These are phyloP conservation scores for Pseudotsuga menziesii DNA, from an alignment of 75 land plant species.

Conservation along the genomic window DNA sequence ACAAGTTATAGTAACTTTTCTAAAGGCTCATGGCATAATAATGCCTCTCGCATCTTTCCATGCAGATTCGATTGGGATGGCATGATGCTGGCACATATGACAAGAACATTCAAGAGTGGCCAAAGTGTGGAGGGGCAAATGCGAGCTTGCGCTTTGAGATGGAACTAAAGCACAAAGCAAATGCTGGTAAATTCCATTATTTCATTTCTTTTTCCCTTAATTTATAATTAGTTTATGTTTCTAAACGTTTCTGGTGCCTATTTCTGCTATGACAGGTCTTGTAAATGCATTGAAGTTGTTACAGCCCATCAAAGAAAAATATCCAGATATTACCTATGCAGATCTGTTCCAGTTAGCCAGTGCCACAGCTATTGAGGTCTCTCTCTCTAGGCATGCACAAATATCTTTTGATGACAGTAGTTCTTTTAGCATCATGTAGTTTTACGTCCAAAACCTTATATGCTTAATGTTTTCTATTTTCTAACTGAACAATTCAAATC, in stretches of 20 bases:
- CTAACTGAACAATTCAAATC: background rate
- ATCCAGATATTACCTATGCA: conserved; percentile 77
- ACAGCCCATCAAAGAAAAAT: conserved; percentile 88
- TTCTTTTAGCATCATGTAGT: conserved; percentile 1
- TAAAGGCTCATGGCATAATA: background rate
- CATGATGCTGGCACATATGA: conserved; percentile 98
- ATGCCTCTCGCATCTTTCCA: background rate
- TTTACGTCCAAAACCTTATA: background rate
- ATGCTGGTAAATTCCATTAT: conserved; percentile 67
- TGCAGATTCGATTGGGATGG: conserved; percentile 92
- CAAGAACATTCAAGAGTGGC: conserved; percentile 89
- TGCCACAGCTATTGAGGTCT: conserved; percentile 95
- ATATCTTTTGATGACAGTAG: background rate
- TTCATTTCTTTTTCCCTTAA: background rate
- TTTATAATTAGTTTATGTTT: background rate
- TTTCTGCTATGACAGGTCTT: conserved; percentile 49
- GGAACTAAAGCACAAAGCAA: conserved; percentile 84
- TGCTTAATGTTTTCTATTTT: background rate
- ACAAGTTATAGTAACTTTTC: background rate
- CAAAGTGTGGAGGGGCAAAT: conserved; percentile 93
- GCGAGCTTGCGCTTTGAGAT: conserved; percentile 80
- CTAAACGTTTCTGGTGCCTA: conserved; percentile 3
- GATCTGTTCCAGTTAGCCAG: conserved; percentile 97
- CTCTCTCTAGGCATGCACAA: background rate
- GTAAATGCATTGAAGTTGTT: conserved; percentile 78